These are phyloP conservation scores for Wickerhamiella azyma DNA, from an alignment of 805 yeast species.

Conservation along the genomic window DNA sequence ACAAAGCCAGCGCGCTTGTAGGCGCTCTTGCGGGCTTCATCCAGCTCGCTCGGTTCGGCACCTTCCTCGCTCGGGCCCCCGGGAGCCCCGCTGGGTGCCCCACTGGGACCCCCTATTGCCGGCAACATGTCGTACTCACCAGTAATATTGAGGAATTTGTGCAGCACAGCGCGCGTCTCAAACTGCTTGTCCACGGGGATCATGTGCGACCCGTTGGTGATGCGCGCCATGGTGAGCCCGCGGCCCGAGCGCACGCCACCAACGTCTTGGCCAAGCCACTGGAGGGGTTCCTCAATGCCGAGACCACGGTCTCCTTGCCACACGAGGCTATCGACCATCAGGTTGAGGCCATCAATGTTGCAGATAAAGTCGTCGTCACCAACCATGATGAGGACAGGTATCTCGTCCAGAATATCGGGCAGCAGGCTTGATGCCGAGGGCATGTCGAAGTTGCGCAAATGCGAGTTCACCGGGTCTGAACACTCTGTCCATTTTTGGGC, in stretches of 20 bases:
- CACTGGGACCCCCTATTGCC: not conserved
- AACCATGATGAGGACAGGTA: slow-evolving; percentile 60
- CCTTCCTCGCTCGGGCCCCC: too few species aligned
- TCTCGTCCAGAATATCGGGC: slow-evolving; percentile 45
- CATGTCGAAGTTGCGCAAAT: slow-evolving; percentile 24
- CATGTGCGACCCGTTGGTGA: slow-evolving; percentile 81
- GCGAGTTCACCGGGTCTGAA: slow-evolving; percentile 39
- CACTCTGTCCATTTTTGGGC: slow-evolving; percentile 62
- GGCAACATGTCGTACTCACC: not conserved
- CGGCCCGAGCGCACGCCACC: slow-evolving; percentile 43
- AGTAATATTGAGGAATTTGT: slow-evolving; percentile 26
- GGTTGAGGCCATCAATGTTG: slow-evolving; percentile 63
- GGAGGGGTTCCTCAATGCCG: slow-evolving; percentile 18
- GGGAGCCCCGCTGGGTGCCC: too few species aligned
- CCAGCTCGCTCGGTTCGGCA: slow-evolving; percentile 17
- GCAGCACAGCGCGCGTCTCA: slow-evolving; percentile 56
- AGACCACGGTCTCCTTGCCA: slow-evolving; percentile 45
- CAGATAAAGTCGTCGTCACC: slow-evolving; percentile 87
- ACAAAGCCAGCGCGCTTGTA: slow-evolving; percentile 28
- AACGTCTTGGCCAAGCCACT: slow-evolving; percentile 26
- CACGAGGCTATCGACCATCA: slow-evolving; percentile 42
- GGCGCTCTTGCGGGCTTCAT: slow-evolving; percentile 26
- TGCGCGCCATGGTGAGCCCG: slow-evolving; percentile 62
- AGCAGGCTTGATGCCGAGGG: slow-evolving; percentile 50
- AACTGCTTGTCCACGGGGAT: slow-evolving; percentile 73